Percentiles rank a stretch among this genome's conserved stretches.
phyloP scores from a whole-genome alignment of 352 stramenopile species.

The Pythium dissotocum region DNA sequence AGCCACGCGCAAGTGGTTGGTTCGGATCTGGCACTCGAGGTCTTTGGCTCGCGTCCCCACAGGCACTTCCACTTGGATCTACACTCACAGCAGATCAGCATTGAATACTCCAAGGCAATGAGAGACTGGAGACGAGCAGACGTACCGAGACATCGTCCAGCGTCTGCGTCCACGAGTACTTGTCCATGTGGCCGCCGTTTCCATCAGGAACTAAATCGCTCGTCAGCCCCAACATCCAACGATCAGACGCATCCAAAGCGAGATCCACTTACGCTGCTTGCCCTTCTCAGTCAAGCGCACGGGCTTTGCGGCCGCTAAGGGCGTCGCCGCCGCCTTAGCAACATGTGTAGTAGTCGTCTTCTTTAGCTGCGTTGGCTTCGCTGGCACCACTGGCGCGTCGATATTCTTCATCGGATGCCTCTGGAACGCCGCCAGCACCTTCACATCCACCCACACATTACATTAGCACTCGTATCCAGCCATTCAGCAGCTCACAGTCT shows the following conservation, averaged over 20 bases:
- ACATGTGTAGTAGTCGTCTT: neutral
- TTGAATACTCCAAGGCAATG: neutral
- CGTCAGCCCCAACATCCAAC: neutral
- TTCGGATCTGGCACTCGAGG: slow-evolving; percentile 89
- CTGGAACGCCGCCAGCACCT: slow-evolving; percentile 62
- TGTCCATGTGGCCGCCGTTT: slow-evolving; percentile 85
- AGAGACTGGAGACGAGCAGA: neutral
- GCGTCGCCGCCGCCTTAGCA: neutral
- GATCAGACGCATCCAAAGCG: neutral
- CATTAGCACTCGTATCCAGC: neutral
- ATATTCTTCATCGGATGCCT: slow-evolving; percentile 68
- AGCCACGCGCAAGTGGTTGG: slow-evolving; percentile 83
- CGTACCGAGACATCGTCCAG: slow-evolving; percentile 93
- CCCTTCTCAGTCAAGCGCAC: slow-evolving; percentile 50
- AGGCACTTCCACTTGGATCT: slow-evolving; percentile 89
- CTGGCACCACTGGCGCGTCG: slow-evolving; percentile 26
- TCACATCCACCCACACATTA: neutral
- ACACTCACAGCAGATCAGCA: slow-evolving; percentile 6
- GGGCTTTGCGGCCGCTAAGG: neutral
- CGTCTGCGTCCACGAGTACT: slow-evolving; percentile 98
- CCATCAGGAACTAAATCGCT: slow-evolving; percentile 69
- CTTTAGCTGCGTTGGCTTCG: neutral
- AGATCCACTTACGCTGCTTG: slow-evolving; percentile 60
- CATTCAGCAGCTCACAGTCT: neutral
- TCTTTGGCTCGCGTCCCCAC: slow-evolving; percentile 89